phyloP scores from a whole-genome alignment of 129 eudicot species.

The Chrysanthemum seticuspe region DNA sequence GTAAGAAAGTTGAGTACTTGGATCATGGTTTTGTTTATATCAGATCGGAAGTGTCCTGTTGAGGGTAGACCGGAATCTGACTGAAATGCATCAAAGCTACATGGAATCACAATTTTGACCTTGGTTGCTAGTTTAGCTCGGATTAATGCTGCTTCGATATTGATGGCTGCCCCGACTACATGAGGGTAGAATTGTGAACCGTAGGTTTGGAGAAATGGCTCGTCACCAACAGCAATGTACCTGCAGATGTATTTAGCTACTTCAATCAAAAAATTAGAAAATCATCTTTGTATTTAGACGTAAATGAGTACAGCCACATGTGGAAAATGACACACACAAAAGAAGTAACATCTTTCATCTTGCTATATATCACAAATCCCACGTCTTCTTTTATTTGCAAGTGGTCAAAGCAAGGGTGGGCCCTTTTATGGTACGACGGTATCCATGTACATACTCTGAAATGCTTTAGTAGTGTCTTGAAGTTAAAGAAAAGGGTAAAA shows the following conservation, averaged over 20 bases:
- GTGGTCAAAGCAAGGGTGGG: no score
- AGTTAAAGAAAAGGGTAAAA: not conserved
- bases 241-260: conserved; percentile 37
- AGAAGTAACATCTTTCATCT: conserved; percentile 11
- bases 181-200: conserved; percentile 70
- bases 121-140: conserved; percentile 63
- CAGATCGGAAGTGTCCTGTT: conserved; percentile 65
- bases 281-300: not conserved
- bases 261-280: not conserved
- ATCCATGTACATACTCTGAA: no score
- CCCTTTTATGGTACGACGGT: no score
- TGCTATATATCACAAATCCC: no score
- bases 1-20: conserved; percentile 66
- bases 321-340: conserved; percentile 1
- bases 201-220: conserved; percentile 72
- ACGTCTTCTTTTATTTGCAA: no score
- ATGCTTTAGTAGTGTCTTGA: no score
- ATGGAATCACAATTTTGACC: conserved; percentile 74
- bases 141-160: conserved; percentile 68
- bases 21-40: conserved; percentile 81
- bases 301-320: not conserved
- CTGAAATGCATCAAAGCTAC: conserved; percentile 72
- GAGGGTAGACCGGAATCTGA: conserved; percentile 73
- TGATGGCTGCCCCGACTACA: conserved; percentile 87
- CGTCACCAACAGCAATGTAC: conserved; percentile 84